A percentile compares a stretch with the other conserved stretches of the same genome.
Evolutionary conservation across 73 alveolate genomes (phyloP).

Genomic region (Symbiodinium natans): DNA sequence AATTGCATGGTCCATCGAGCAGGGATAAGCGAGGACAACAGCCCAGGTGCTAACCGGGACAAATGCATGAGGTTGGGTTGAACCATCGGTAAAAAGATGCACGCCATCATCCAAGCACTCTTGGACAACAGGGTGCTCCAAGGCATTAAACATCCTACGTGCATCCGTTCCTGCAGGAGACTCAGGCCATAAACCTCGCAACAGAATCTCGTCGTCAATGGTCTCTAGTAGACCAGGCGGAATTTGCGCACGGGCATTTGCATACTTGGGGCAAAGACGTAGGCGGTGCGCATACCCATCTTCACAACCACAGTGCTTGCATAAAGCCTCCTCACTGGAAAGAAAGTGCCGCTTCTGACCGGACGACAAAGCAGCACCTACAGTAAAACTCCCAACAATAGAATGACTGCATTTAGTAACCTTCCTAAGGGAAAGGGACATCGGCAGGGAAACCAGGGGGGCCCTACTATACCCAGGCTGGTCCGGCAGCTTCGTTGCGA

Average conservation of each 20-base stretch:
- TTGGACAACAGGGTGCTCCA: not conserved
- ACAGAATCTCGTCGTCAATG: not conserved
- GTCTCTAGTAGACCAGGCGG: not conserved
- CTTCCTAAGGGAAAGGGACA: not conserved
- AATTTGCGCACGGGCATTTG: not conserved
- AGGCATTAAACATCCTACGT: not conserved
- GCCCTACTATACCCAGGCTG: conserved; percentile 10
- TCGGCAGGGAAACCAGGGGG: not conserved
- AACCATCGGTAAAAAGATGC: not conserved
- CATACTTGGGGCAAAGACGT: not conserved
- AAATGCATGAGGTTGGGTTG: not conserved
- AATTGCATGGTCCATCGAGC: no score
- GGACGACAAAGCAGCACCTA: not conserved
- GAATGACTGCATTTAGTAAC: not conserved
- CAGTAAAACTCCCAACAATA: not conserved
- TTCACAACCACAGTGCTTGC: not conserved
- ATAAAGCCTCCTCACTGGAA: not conserved
- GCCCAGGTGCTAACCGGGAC: not conserved
- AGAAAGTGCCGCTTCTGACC: not conserved
- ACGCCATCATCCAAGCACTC: not conserved
- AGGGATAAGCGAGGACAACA: not conserved
- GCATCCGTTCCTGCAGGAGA: not conserved
- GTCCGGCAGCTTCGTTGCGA: not conserved
- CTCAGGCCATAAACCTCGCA: not conserved
- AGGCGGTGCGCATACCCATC: not conserved